Conservation (phyloP, 2,329 filamentous ascomycete species). For the Diplodia intermedia region DNA sequence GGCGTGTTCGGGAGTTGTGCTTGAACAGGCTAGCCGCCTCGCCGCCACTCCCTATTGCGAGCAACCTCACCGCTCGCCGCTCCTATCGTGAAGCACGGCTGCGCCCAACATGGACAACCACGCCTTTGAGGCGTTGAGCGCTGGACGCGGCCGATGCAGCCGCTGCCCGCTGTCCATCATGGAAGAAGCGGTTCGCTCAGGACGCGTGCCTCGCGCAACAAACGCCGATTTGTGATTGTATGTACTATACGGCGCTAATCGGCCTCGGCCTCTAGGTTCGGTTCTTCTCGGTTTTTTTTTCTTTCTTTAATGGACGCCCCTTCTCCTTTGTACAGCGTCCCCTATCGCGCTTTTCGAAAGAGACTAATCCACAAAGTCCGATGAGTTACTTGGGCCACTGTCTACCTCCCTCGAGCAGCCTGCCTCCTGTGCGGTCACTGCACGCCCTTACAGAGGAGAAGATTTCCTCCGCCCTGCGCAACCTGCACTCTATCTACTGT, state of each 20-base stretch:
- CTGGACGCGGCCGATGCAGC: background rate
- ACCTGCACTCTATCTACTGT: slow-evolving; percentile 44
- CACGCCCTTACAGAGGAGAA: slow-evolving; percentile 38
- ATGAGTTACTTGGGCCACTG: slow-evolving; percentile 43
- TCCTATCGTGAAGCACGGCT: background rate
- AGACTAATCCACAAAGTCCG: background rate
- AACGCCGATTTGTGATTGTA: background rate
- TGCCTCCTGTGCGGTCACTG: slow-evolving; percentile 42
- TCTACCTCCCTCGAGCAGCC: slow-evolving; percentile 45
- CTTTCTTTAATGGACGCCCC: background rate
- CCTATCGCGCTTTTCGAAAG: background rate
- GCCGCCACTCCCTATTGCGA: background rate
- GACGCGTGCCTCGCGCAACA: background rate
- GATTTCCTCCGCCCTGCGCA: slow-evolving; percentile 39
- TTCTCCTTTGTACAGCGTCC: background rate
- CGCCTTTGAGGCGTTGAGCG: background rate
- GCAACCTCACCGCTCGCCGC: background rate
- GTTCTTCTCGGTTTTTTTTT: background rate
- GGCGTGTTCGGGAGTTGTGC: background rate
- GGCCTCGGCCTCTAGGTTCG: slow-evolving; percentile 1
- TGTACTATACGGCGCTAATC: background rate
- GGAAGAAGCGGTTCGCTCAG: background rate
- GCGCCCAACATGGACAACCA: background rate
- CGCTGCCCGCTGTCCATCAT: background rate
- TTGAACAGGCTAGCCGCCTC: background rate